These are phyloP conservation scores for Linnemannia elongata DNA, from an alignment of 192 early-diverging fungal species.

Conservation along the genomic window DNA sequence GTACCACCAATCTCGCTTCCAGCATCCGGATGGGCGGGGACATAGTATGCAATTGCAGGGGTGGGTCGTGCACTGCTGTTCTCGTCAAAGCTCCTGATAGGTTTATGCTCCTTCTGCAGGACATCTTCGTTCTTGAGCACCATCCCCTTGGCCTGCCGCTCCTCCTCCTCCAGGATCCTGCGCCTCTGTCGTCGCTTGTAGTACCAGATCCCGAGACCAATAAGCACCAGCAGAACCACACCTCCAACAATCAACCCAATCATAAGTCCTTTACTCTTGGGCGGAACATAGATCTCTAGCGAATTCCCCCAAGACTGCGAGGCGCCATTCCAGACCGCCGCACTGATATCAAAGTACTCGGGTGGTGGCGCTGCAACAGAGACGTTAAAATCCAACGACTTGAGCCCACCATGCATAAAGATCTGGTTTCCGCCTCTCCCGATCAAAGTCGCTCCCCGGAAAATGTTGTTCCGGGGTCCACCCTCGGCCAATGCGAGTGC, in stretches of 20 bases:
- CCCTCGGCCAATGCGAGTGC: neutral
- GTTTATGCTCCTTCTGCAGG: conserved; percentile 39
- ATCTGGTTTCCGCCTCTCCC: conserved; percentile 40
- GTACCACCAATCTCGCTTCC: neutral
- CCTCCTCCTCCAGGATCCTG: conserved; percentile 34
- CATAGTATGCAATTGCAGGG: neutral
- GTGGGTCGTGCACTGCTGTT: neutral
- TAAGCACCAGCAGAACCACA: conserved; percentile 1
- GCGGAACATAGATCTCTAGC: conserved; percentile 14
- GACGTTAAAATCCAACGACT: neutral
- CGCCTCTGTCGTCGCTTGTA: conserved; percentile 14
- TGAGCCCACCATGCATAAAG: conserved; percentile 44
- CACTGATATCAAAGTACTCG: conserved; percentile 9
- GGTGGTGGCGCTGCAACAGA: neutral
- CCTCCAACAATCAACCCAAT: conserved; percentile 45
- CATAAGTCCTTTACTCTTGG: conserved; percentile 34
- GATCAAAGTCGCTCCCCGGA: conserved; percentile 30
- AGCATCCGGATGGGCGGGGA: neutral
- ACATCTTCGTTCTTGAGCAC: conserved; percentile 47
- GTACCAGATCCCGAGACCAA: conserved; percentile 25
- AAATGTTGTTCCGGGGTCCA: conserved; percentile 42
- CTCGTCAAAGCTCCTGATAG: neutral
- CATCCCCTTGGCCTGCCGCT: conserved; percentile 33
- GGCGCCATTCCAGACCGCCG: conserved; percentile 36
- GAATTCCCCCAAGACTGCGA: conserved; percentile 22